phyloP scores from a whole-genome alignment of 805 yeast genomes.

The Kazachstania psychrophila region DNA sequence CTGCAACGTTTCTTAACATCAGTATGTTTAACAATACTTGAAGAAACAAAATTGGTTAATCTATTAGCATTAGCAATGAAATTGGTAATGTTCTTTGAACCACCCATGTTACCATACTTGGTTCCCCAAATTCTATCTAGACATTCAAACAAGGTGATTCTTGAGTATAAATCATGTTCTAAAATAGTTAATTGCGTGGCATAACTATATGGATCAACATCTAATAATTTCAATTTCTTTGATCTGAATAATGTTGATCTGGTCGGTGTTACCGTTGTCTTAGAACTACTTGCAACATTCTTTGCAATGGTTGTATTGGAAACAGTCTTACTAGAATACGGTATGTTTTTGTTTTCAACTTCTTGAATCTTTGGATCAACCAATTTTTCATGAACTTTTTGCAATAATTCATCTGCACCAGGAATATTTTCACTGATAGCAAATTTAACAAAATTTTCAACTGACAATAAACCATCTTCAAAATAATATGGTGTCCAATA shows the following conservation, averaged over 20 bases:
- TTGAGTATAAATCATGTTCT: slow-evolving; percentile 61
- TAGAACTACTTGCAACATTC: background rate
- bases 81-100: slow-evolving; percentile 44
- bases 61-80: slow-evolving; percentile 71
- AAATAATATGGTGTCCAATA: slow-evolving; percentile 62
- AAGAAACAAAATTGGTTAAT: slow-evolving; percentile 73
- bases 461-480: slow-evolving; percentile 34
- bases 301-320: background rate
- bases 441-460: slow-evolving; percentile 35
- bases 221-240: slow-evolving; percentile 44
- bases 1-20: slow-evolving; percentile 62
- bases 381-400: slow-evolving; percentile 32
- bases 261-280: background rate
- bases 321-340: background rate
- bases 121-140: slow-evolving; percentile 69
- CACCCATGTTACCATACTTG: slow-evolving; percentile 48
- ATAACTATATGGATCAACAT: slow-evolving; percentile 63
- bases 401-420: slow-evolving; percentile 34
- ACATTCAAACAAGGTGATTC: slow-evolving; percentile 64
- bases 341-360: background rate
- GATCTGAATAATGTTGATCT: slow-evolving; percentile 16
- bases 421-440: slow-evolving; percentile 36
- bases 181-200: slow-evolving; percentile 80
- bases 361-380: slow-evolving; percentile 29
- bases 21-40: slow-evolving; percentile 54